These are phyloP conservation scores for Vickermania ingenoplastis DNA, from an alignment of 208 protist genomes.

Conservation along the genomic window DNA sequence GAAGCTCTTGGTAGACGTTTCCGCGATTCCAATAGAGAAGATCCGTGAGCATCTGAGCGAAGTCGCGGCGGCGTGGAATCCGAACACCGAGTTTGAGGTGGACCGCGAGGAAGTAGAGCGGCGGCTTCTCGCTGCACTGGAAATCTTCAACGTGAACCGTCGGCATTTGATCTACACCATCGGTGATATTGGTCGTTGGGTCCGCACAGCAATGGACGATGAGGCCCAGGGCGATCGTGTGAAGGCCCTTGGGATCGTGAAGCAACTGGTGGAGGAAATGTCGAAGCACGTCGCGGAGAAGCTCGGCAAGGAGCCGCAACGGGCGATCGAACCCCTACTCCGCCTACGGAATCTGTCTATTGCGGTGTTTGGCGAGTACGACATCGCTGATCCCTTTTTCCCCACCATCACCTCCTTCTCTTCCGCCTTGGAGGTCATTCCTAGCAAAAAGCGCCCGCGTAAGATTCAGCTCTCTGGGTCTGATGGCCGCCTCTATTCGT, in stretches of 20 bases:
- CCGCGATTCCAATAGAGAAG: conserved; percentile 83
- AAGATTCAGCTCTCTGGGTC: conserved; percentile 95
- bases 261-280: conserved; percentile 95
- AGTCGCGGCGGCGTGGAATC: conserved; percentile 82
- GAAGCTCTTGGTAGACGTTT: conserved; percentile 71
- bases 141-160: conserved; percentile 74
- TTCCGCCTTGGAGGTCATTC: conserved; percentile 94
- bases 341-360: conserved; percentile 92
- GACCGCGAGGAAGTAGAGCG: conserved; percentile 73
- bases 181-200: conserved; percentile 84
- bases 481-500: conserved; percentile 95
- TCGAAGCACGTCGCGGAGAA: conserved; percentile 94
- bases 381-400: conserved; percentile 71
- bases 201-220: conserved; percentile 74
- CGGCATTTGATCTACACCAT: conserved; percentile 79
- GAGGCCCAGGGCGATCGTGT: conserved; percentile 66
- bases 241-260: conserved; percentile 70
- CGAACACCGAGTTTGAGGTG: conserved; percentile 86
- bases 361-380: conserved; percentile 96
- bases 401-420: conserved; percentile 93
- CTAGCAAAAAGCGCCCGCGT: conserved; percentile 99
- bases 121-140: conserved; percentile 52
- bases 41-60: conserved; percentile 82
- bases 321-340: conserved; percentile 93
- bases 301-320: conserved; percentile 88